Base-by-base conservation (phyloP, 2,329 filamentous ascomycete species). In the Epichloe uncinata region DNA sequence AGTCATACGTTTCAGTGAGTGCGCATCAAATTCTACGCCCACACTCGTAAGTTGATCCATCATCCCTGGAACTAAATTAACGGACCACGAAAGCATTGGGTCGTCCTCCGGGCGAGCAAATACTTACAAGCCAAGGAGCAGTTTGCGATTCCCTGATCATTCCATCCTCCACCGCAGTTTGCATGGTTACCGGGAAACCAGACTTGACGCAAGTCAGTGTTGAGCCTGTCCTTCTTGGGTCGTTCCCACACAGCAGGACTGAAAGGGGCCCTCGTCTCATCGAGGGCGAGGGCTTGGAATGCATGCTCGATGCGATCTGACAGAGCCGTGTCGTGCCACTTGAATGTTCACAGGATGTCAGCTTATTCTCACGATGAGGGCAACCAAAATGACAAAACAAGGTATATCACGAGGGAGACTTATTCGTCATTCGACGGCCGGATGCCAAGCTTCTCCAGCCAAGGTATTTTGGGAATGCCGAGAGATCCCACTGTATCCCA, bases 181-280 rank as follows among this genome's bases (percentile, higher is more conserved):
- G 73, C 79, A 60, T 89, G 85, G 46, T 76, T 78, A 6, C 84
- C 84, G 0, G 84, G 80, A 58, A 89, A 88, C 80, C 80, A 83
- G 12, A 74, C 71, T 53, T 75, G 73, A 30, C 71, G 66, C 42
- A 75, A 63, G 52, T 75, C 67, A 2, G 71, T 72, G 20, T 61
- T 65, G 13, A 63, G 57, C 36, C 60, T 63, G 33, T 69, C 66
- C 26, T 63, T 60, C 0, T 63, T 62, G 8, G 63, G 61, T 18
- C 70, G 65, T 55, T 77, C 73, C 77, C 74, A 80, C 1, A 80
- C 61, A 2, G 77, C 73, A 12, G 77, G 75, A n/a, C 63, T 65
- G 52, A 80, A 81, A 0, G 75, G 70, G 0, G 70, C 61, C 8
- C 77, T 71, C 18, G 69, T 72, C 61, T 81, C 78, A 51, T 81